A percentile compares a stretch with the other conserved stretches of the same genome.
phyloP scores from a whole-genome alignment of 805 yeast species.

The Wickerhamiella nectarea region DNA sequence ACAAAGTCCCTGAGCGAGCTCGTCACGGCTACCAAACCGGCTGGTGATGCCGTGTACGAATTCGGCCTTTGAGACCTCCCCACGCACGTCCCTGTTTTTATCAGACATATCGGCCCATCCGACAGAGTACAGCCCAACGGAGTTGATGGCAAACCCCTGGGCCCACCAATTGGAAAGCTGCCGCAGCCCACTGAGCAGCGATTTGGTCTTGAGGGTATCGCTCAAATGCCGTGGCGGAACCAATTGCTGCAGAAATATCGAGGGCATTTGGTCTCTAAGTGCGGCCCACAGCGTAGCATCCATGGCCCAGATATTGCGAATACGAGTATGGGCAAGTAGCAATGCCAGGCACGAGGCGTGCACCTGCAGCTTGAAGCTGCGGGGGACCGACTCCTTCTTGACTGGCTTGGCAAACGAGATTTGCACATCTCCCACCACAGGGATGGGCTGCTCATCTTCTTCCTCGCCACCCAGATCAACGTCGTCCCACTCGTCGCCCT shows the following conservation, averaged over 20 bases:
- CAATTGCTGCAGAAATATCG: constrained; percentile 33
- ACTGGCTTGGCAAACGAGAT: not conserved
- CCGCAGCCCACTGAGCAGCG: constrained; percentile 64
- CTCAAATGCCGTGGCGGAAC: constrained; percentile 35
- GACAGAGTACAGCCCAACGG: constrained; percentile 30
- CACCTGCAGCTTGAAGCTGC: constrained; percentile 1
- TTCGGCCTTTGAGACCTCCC: constrained; percentile 26
- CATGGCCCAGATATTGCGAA: constrained; percentile 65
- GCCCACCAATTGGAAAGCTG: constrained; percentile 53
- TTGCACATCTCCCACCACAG: not conserved
- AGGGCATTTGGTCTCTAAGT: constrained; percentile 38
- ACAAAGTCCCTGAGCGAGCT: constrained; percentile 80
- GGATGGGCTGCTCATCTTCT: too few relatives aligned
- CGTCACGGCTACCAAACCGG: constrained; percentile 58
- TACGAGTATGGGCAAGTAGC: constrained; percentile 42
- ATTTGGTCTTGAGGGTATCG: constrained; percentile 42
- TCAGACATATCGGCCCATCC: constrained; percentile 36
- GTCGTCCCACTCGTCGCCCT: constrained; percentile 20
- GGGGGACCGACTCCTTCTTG: constrained; percentile 3
- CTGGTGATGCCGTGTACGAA: constrained; percentile 34
- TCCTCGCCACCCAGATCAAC: constrained; percentile 14
- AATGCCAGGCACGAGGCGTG: constrained; percentile 4
- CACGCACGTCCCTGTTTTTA: constrained; percentile 15
- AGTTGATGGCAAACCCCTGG: constrained; percentile 36
- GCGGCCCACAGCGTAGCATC: constrained; percentile 30